Conservation (phyloP, 768 basidiomycete species). For the Lactarius pseudohatsudake region DNA sequence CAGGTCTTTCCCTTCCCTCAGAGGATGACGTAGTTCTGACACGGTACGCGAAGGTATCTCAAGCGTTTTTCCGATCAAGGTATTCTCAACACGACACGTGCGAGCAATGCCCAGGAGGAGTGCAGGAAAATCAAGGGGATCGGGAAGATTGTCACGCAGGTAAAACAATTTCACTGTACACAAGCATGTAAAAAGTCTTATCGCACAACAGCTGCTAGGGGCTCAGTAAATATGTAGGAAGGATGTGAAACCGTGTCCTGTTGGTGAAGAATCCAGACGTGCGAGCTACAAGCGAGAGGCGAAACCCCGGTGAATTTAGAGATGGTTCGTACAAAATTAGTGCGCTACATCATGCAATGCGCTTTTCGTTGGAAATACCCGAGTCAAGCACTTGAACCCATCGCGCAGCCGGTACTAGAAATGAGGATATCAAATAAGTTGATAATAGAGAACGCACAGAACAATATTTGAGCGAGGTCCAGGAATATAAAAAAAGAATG, state of each 20-base stretch:
- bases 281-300: slow-evolving; percentile 22
- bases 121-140: slow-evolving; percentile 29
- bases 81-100: slow-evolving; percentile 24
- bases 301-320: slow-evolving; percentile 14
- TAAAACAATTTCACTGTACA: background rate
- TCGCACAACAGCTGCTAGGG: slow-evolving; percentile 16
- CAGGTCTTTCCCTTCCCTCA: slow-evolving; percentile 40
- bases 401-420: slow-evolving; percentile 17
- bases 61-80: slow-evolving; percentile 25
- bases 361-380: slow-evolving; percentile 11
- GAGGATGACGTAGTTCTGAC: background rate
- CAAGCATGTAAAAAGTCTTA: slow-evolving; percentile 4
- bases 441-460: slow-evolving; percentile 6
- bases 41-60: slow-evolving; percentile 21
- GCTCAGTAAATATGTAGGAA: slow-evolving; percentile 10
- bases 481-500: slow-evolving; percentile 6
- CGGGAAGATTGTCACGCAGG: slow-evolving; percentile 28
- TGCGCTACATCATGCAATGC: slow-evolving; percentile 22
- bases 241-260: slow-evolving; percentile 5
- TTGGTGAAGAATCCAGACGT: slow-evolving; percentile 17
- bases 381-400: slow-evolving; percentile 3
- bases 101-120: slow-evolving; percentile 26
- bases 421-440: slow-evolving; percentile 24
- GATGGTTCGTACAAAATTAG: slow-evolving; percentile 25
- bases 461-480: background rate